A percentile compares a stretch with the other conserved stretches of the same genome.
Evolutionary conservation across 352 stramenopile genomes (phyloP).

Genomic region (Phytopythium boreale): DNA sequence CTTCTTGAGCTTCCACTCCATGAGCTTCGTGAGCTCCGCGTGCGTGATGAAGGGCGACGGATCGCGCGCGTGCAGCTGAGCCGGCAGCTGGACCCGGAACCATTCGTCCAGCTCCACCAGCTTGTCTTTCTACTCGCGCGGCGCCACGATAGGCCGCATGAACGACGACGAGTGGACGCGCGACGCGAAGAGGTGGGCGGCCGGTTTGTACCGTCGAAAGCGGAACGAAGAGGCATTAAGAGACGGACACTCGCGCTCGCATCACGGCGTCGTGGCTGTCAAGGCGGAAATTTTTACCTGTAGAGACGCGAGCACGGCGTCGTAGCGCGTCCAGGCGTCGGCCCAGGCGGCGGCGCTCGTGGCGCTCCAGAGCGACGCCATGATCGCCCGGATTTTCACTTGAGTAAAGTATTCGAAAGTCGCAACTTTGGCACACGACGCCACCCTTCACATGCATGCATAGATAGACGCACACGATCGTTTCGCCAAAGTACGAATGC

Average conservation of each 20-base stretch:
- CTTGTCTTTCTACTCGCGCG: conserved; percentile 39
- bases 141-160: background rate
- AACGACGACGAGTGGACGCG: conserved; percentile 1
- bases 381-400: conserved; percentile 5
- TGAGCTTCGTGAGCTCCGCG: conserved; percentile 52
- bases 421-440: background rate
- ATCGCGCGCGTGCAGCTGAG: conserved; percentile 39
- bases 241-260: background rate
- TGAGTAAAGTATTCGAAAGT: conserved; percentile 3
- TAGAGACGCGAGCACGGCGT: conserved; percentile 28
- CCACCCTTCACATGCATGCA: too few relatives aligned
- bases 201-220: background rate
- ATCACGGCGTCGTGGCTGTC: background rate
- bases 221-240: background rate
- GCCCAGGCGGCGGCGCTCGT: conserved; percentile 28
- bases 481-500: conserved; percentile 2
- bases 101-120: conserved; percentile 58
- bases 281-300: conserved; percentile 17
- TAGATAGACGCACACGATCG: background rate
- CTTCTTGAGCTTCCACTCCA: conserved; percentile 86
- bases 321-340: conserved; percentile 37
- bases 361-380: conserved; percentile 25
- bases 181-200: background rate
- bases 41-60: conserved; percentile 50
- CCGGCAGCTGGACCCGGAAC: conserved; percentile 42